Conservation (phyloP, 805 yeast species). For the Pichia pseudocactophila region DNA sequence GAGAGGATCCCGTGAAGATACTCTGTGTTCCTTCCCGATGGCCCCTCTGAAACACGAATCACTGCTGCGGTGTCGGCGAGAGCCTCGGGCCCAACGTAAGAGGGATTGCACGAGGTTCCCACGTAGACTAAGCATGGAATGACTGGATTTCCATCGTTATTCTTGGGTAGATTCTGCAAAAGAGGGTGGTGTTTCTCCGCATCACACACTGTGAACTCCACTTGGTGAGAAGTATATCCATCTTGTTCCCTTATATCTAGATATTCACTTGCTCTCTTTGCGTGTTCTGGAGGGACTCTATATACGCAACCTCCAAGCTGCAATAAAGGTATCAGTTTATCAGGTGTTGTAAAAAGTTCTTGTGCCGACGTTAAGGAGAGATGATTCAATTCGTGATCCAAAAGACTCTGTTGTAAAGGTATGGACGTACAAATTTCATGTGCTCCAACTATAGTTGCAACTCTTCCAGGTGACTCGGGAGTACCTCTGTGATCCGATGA, state of each 20-base stretch:
- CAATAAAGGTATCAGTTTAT: neutral
- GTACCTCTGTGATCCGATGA: conserved; percentile 89
- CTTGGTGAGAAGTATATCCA: neutral
- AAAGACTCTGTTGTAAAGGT: neutral
- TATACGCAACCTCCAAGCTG: neutral
- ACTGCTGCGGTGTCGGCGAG: neutral
- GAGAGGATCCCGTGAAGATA: neutral
- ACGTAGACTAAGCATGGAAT: neutral
- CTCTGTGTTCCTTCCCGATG: neutral
- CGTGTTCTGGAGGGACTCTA: neutral
- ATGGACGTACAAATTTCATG: neutral
- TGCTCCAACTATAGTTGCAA: conserved; percentile 49
- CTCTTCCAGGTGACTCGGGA: conserved; percentile 80
- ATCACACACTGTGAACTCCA: neutral
- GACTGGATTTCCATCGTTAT: neutral
- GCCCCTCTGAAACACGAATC: neutral
- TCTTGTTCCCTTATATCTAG: neutral
- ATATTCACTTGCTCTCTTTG: neutral
- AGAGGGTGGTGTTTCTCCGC: neutral
- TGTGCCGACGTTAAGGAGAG: neutral
- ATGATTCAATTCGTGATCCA: neutral
- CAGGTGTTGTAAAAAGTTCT: neutral
- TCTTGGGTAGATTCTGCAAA: neutral
- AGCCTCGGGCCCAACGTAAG: neutral
- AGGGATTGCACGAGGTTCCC: neutral